Evolutionary conservation across 2,329 filamentous ascomycete genomes (phyloP), one percentile per base, ranked within the genome.

Genomic region (Calycina herbarum): DNA sequence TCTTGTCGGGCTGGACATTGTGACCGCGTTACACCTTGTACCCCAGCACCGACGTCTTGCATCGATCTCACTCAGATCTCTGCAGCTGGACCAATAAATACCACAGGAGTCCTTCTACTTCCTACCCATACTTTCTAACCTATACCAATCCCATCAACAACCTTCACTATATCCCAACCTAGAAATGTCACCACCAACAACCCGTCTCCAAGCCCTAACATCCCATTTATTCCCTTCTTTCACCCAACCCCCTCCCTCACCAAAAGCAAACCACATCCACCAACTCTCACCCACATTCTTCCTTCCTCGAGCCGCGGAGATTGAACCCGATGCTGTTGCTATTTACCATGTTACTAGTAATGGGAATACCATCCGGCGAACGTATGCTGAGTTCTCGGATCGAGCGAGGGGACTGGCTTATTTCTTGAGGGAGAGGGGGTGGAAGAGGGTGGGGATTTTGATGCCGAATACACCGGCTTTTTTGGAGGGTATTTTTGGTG

Each of bases 381-480:
- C 86, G 2, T 99, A 99, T 76, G 82, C 83, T 65, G 89, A 95
- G 74, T 88, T 93, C 66, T 91, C 95, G 17, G 92, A 97, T 74
- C 91, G 95, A 56, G 92, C 94, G 2, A 82, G 92, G 54, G 95
- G 94, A 0, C 81, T 99, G 20, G 94, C 93, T 15, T 98, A 96
- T 79, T 98, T 90, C 76, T 77, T 99, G 64, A 85, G 86, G 71
- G 92, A 91, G 77, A 86, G 91, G 74, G 84, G 85, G 4, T 88
- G 87, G 74, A 89, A 87, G 73, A 85, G 91, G 66, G 90, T 98
- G 5, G 95, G 95, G 6, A 89, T 99, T 59, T 82, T 99, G 11
- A 89, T 88, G 8, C 92, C 95, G 2, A 99, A 99, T 76, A 99
- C 95, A 0, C 95, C 95, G 0, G 94, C 94, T 0, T 98, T 98